Evolutionary conservation across 2,329 filamentous ascomycete species (phyloP).

Genomic region (Fusarium sp.): DNA sequence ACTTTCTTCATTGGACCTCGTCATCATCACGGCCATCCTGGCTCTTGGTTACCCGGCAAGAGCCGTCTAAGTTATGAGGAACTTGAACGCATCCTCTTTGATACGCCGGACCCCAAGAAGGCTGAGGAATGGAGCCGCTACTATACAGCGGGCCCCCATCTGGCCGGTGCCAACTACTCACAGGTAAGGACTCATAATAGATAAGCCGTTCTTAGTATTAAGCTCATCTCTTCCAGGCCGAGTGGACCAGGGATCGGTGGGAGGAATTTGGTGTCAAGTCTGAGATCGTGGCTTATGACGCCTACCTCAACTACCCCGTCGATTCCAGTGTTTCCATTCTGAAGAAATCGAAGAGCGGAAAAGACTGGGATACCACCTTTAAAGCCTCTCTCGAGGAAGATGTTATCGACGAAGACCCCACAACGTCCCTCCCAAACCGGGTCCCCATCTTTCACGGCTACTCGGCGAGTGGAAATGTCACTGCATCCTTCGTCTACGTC

Average conservation of each 20-base stretch:
- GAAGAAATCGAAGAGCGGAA: conserved; percentile 51
- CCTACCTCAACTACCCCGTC: conserved; percentile 80
- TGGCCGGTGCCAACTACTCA: conserved; percentile 80
- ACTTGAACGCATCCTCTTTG: conserved; percentile 65
- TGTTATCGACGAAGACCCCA: conserved; percentile 82
- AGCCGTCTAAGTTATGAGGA: conserved; percentile 54
- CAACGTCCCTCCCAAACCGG: conserved; percentile 74
- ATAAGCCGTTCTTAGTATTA: background rate
- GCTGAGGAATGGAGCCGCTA: conserved; percentile 79
- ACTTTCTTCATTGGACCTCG: conserved; percentile 54
- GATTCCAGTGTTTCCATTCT: conserved; percentile 76
- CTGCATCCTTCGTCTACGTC: conserved; percentile 84
- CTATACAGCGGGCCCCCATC: conserved; percentile 79
- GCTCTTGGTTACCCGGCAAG: conserved; percentile 42
- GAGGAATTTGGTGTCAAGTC: conserved; percentile 74
- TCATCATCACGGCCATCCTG: conserved; percentile 46
- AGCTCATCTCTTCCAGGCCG: conserved; percentile 56
- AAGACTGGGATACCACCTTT: conserved; percentile 71
- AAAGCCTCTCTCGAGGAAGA: conserved; percentile 87
- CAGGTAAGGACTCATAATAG: conserved; percentile 55
- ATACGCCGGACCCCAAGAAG: conserved; percentile 65
- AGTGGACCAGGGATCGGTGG: conserved; percentile 81
- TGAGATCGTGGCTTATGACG: conserved; percentile 74
- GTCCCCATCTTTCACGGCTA: conserved; percentile 96
- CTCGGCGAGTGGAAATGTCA: conserved; percentile 91